These are phyloP conservation scores for Symbiotaphrina buchneri DNA, from an alignment of 495 filamentous ascomycete genomes.

Conservation along the genomic window DNA sequence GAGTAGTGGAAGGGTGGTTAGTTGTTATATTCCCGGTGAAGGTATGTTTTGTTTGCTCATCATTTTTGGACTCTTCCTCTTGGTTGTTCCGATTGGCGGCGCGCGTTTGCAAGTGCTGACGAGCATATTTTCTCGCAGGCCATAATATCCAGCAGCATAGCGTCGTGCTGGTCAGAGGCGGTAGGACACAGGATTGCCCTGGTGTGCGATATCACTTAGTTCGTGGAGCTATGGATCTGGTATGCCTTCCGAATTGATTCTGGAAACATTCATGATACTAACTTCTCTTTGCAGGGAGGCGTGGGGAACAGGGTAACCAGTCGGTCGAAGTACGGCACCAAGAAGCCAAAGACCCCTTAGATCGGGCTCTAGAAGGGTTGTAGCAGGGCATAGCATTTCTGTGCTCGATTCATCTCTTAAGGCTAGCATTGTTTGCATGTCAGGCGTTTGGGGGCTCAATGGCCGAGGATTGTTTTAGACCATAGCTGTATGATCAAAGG, in stretches of 20 bases:
- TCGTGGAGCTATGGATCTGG: conserved; percentile 82
- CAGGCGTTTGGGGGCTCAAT: too few species aligned
- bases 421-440: too few species aligned
- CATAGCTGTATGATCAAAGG: too few species aligned
- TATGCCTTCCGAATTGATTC: conserved; percentile 20
- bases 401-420: too few species aligned
- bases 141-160: conserved; percentile 97
- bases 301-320: conserved; percentile 62
- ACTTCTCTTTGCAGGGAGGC: conserved; percentile 45
- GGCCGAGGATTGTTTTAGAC: too few species aligned
- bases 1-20: conserved; percentile 69
- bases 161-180: conserved; percentile 83
- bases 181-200: conserved; percentile 86
- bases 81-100: not conserved
- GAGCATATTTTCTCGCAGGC: conserved; percentile 19
- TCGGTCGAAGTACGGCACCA: conserved; percentile 92
- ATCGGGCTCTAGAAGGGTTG: too few species aligned
- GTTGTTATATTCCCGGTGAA: conserved; percentile 86
- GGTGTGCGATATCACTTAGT: conserved; percentile 93
- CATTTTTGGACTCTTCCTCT: not conserved
- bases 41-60: conserved; percentile 22
- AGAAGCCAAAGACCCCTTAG: conserved; percentile 72
- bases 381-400: too few species aligned
- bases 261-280: conserved; percentile 4
- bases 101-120: not conserved